A percentile compares a stretch with the other conserved stretches of the same genome.
Evolutionary conservation across 768 basidiomycete genomes (phyloP).

Genomic region (Trametes coccinea): DNA sequence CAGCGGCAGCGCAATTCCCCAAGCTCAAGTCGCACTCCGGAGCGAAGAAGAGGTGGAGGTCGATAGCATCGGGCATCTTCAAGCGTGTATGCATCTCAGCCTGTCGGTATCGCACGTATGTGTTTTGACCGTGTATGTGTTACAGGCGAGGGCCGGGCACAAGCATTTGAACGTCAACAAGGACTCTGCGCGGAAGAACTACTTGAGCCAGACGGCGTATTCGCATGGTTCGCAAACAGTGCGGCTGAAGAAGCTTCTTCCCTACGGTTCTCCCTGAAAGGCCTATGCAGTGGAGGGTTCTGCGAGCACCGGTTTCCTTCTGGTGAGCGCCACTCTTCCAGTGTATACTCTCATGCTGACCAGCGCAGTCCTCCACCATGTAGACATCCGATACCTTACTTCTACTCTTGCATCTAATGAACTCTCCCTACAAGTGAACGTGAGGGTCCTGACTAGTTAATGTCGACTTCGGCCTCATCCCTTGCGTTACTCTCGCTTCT

Average conservation of each 20-base stretch:
- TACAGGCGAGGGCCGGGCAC: conserved; percentile 68
- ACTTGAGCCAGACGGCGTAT: conserved; percentile 64
- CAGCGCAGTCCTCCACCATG: not conserved
- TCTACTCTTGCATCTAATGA: conserved; percentile 1
- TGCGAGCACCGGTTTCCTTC: too few species aligned
- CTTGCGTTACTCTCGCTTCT: conserved; percentile 32
- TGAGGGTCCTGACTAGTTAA: conserved; percentile 6
- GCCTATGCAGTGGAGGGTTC: not conserved
- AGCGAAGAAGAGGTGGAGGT: conserved; percentile 79
- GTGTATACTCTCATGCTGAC: not conserved
- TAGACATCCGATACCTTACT: conserved; percentile 20
- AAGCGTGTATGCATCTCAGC: conserved; percentile 60
- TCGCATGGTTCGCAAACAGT: conserved; percentile 64
- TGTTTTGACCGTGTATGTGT: not conserved
- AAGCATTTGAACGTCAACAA: conserved; percentile 74
- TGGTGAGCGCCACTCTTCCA: not conserved
- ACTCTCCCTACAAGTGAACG: not conserved
- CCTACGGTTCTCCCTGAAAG: conserved; percentile 53
- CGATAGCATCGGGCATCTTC: conserved; percentile 62
- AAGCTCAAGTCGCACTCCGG: conserved; percentile 83
- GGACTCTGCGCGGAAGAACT: conserved; percentile 63
- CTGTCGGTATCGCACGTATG: not conserved
- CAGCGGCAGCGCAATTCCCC: conserved; percentile 56
- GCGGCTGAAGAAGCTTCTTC: conserved; percentile 69
- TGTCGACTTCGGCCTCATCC: conserved; percentile 31